Evolutionary conservation across 108 stramenopile genomes (phyloP).

Genomic region (Cyclotella cryptica): DNA sequence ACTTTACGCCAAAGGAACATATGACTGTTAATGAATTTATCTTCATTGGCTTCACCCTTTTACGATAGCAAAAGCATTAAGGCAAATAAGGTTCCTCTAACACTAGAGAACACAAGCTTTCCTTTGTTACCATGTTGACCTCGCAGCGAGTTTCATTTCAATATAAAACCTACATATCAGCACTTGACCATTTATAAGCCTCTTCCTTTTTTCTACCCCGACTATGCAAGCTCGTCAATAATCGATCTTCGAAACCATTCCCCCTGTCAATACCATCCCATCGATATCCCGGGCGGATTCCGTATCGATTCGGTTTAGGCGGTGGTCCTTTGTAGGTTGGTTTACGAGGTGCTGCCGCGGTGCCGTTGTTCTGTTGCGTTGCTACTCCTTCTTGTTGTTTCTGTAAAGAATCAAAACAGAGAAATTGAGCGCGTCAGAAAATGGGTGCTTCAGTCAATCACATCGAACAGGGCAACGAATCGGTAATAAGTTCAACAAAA

Average conservation of each 20-base stretch:
- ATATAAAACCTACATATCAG: slow-evolving; percentile 73
- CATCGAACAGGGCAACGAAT: too few relatives aligned
- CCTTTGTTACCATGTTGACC: too few relatives aligned
- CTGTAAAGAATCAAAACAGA: not conserved
- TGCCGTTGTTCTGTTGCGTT: slow-evolving; percentile 16
- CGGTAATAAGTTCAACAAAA: not conserved
- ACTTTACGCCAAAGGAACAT: too few relatives aligned
- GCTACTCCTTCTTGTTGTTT: slow-evolving; percentile 33
- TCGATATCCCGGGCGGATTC: slow-evolving; percentile 95
- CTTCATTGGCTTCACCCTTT: too few relatives aligned
- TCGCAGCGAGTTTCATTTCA: too few relatives aligned
- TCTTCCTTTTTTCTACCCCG: slow-evolving; percentile 70
- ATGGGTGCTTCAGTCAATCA: too few relatives aligned
- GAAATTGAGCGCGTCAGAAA: not conserved
- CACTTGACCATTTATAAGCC: slow-evolving; percentile 74
- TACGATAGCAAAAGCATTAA: too few relatives aligned
- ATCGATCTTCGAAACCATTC: slow-evolving; percentile 94
- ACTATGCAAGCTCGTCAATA: slow-evolving; percentile 65
- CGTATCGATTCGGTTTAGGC: slow-evolving; percentile 93
- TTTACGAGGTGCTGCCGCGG: slow-evolving; percentile 38
- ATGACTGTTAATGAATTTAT: too few relatives aligned
- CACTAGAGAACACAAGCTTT: too few relatives aligned
- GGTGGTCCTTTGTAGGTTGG: slow-evolving; percentile 96
- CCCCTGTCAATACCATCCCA: slow-evolving; percentile 98
- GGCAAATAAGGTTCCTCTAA: too few relatives aligned